Evolutionary conservation across 108 stramenopile genomes (phyloP), one percentile per base, ranked within the genome.

Genomic region (Cyclotella choctawhatcheeana): DNA sequence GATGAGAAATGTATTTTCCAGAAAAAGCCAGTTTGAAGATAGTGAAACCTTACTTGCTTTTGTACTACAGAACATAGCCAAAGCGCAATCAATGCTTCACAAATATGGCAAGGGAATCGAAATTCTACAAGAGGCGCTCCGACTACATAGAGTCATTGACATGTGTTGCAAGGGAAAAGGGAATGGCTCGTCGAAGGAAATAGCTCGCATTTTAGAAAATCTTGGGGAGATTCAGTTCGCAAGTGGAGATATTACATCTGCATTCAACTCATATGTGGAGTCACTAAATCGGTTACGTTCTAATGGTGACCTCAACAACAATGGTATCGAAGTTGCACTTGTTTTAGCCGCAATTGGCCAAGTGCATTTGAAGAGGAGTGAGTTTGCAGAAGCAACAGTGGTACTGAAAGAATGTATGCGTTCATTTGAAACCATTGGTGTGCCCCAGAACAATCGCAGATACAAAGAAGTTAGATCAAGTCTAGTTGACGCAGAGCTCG

Each of bases 61-160:
- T 44, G 63, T 74, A 10, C 53, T 81, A 33, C 68, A 69, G 20
- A 74, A 66, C 21, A 81, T 81, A 30, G 79, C 66, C 56, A 74
- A 69, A 34, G 79, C 79, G 25, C 73, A 81, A 29, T 62, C 71
- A 20, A 69, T 81, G 72, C 45, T 81, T 17, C 79, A 81, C 18
- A 66, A 69, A 26, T 74, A 81, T 53, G 79, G 79, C 67, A 81
- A 81, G 44, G 55, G 73, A n/a, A 71, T 81, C 27, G 79, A 81
- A 25, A 44, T 66, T 31, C 56, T 81, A 1, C 68, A 81, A 27
- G 79, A 81, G 68, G 79, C 73, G 17, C 55, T 81, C 7, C 54
- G 68, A 13, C 65, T 81, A 22, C 79, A 81, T 31, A 60, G 73
- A 54, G 48, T 70, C 48, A 54, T 81, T 52, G 69, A 50, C 8